These are phyloP conservation scores for Glycine soja DNA, from an alignment of 306 rosid genomes.

Conservation along the genomic window DNA sequence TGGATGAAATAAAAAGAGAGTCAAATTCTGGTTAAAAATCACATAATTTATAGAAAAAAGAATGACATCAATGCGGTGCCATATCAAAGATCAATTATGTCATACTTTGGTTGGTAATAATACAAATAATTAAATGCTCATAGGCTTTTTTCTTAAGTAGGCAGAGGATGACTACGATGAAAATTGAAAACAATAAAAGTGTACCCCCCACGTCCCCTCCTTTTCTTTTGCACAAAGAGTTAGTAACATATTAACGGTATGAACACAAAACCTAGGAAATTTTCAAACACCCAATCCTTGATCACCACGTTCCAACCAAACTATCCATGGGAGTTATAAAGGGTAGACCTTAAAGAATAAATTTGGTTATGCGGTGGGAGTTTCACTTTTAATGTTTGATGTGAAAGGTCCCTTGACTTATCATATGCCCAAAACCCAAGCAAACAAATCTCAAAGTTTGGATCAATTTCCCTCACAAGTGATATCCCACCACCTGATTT, in stretches of 20 bases:
- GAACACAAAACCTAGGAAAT: neutral
- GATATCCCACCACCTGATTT: too few species aligned
- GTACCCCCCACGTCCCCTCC: neutral
- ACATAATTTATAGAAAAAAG: conserved; percentile 1
- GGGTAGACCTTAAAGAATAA: conserved; percentile 13
- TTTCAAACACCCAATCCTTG: neutral
- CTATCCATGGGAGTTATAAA: neutral
- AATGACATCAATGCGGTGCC: conserved; percentile 8
- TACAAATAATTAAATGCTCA: conserved; percentile 11
- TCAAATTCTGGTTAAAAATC: conserved; percentile 7
- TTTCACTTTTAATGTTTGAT: conserved; percentile 47
- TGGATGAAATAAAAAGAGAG: neutral
- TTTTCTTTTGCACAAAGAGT: neutral
- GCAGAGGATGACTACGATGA: neutral
- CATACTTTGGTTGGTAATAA: neutral
- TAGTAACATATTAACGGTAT: neutral
- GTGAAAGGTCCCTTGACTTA: conserved; percentile 49
- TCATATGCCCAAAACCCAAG: conserved; percentile 18
- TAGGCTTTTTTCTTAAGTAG: conserved; percentile 11
- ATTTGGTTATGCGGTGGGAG: conserved; percentile 35
- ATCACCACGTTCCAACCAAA: conserved; percentile 34
- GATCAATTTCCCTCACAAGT: conserved; percentile 1
- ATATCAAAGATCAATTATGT: conserved; percentile 6
- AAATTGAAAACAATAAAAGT: neutral
- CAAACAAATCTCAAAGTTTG: neutral